These are phyloP conservation scores for Diplodia corticola DNA, from an alignment of 2,329 filamentous ascomycete genomes.

Conservation along the genomic window DNA sequence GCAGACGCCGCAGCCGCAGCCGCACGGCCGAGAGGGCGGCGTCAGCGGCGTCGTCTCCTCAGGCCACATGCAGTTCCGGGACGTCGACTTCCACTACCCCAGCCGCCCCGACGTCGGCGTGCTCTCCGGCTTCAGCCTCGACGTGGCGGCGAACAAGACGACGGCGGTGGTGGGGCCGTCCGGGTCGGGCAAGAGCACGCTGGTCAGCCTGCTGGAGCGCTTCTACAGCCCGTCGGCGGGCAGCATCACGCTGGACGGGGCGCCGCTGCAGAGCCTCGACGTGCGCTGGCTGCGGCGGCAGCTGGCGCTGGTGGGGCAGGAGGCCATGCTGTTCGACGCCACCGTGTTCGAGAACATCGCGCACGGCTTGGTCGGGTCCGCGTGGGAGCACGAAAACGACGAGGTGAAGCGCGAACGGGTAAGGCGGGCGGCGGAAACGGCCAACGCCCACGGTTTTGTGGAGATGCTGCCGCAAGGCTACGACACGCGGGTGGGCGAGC, in stretches of 20 bases:
- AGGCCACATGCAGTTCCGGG: constrained; percentile 67
- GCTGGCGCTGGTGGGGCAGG: constrained; percentile 89
- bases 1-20: too few species aligned
- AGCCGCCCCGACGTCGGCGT: constrained; percentile 87
- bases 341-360: constrained; percentile 88
- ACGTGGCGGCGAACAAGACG: constrained; percentile 84
- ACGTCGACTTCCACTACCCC: constrained; percentile 91
- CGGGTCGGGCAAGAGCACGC: constrained; percentile 91
- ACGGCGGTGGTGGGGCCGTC: constrained; percentile 93
- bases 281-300: constrained; percentile 89
- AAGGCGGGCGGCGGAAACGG: constrained; percentile 79
- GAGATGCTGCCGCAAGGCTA: constrained; percentile 80
- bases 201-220: constrained; percentile 87
- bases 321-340: constrained; percentile 85
- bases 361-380: constrained; percentile 86
- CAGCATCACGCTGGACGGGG: constrained; percentile 75
- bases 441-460: constrained; percentile 94
- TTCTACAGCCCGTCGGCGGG: constrained; percentile 91
- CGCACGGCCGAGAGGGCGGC: neutral
- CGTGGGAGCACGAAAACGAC: constrained; percentile 59
- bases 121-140: constrained; percentile 78
- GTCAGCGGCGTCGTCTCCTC: neutral
- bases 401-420: constrained; percentile 59
- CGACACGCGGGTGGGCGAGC: constrained; percentile 91
- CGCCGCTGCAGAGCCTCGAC: constrained; percentile 78